Evolutionary conservation across 106 monocot genomes (phyloP).

Genomic region (Narthecium ossifragum): DNA sequence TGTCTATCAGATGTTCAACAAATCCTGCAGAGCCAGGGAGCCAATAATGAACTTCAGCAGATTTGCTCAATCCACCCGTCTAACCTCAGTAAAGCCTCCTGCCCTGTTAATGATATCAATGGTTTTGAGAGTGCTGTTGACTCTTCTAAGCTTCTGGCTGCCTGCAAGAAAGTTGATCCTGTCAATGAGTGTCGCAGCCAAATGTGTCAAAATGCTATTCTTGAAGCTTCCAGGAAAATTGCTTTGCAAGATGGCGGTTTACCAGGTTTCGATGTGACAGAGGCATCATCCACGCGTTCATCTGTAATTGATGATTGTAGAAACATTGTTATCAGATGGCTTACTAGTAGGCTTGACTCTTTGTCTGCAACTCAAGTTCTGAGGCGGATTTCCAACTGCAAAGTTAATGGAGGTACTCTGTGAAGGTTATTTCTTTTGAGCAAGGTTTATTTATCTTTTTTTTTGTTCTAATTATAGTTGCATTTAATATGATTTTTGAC

Average conservation of each 20-base stretch:
- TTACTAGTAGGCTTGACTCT: slow-evolving; percentile 67
- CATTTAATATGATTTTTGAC: too few relatives aligned
- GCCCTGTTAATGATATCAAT: slow-evolving; percentile 60
- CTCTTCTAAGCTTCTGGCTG: slow-evolving; percentile 69
- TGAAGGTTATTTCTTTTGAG: background rate
- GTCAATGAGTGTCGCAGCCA: slow-evolving; percentile 94
- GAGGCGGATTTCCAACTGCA: slow-evolving; percentile 90
- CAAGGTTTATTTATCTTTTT: too few relatives aligned
- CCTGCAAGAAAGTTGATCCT: slow-evolving; percentile 81
- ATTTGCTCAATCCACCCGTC: slow-evolving; percentile 66
- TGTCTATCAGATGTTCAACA: slow-evolving; percentile 90
- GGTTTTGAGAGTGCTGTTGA: slow-evolving; percentile 74
- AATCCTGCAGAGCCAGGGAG: slow-evolving; percentile 74
- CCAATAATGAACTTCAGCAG: slow-evolving; percentile 46
- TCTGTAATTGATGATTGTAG: slow-evolving; percentile 61
- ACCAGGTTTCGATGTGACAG: slow-evolving; percentile 21
- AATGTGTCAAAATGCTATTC: slow-evolving; percentile 85
- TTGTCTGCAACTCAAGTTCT: slow-evolving; percentile 66
- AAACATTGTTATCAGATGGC: slow-evolving; percentile 86
- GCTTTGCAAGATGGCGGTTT: slow-evolving; percentile 44
- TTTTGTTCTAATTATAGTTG: too few relatives aligned
- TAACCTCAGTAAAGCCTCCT: slow-evolving; percentile 61
- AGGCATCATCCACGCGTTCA: slow-evolving; percentile 13
- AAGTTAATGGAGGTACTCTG: slow-evolving; percentile 75
- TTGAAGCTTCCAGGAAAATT: slow-evolving; percentile 68